Percentiles rank a stretch among this genome's conserved stretches.
Evolutionary conservation across 2,329 filamentous ascomycete species (phyloP).

Genomic region (Sporothrix dimorphospora): DNA sequence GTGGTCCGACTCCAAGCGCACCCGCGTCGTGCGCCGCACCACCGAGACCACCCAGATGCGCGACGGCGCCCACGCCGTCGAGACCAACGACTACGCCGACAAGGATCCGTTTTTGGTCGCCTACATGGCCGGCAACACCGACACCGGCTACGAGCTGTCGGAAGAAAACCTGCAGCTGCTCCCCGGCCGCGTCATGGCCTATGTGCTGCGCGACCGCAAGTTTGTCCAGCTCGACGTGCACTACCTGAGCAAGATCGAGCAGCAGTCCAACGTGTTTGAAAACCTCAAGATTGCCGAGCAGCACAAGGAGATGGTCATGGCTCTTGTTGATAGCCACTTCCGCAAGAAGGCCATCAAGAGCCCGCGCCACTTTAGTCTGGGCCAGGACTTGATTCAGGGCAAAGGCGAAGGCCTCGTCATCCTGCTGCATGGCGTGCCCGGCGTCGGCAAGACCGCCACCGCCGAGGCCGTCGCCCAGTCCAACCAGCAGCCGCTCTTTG

Average conservation of each 20-base stretch:
- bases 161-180: conserved; percentile 32
- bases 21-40: conserved; percentile 19
- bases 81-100: conserved; percentile 25
- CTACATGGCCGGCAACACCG: conserved; percentile 22
- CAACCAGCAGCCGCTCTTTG: conserved; percentile 50
- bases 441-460: conserved; percentile 54
- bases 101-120: conserved; percentile 18
- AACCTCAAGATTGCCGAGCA: conserved; percentile 35
- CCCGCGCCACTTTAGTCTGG: conserved; percentile 19
- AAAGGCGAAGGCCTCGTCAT: conserved; percentile 52
- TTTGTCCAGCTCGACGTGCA: conserved; percentile 34
- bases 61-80: conserved; percentile 26
- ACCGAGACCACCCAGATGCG: conserved; percentile 26
- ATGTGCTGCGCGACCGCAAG: conserved; percentile 37
- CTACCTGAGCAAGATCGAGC: conserved; percentile 25
- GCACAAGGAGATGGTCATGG: conserved; percentile 36
- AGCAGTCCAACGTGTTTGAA: conserved; percentile 30
- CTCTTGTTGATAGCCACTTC: conserved; percentile 34
- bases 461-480: conserved; percentile 45
- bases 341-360: conserved; percentile 28
- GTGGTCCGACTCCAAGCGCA: conserved; percentile 26
- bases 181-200: conserved; percentile 35
- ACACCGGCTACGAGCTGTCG: conserved; percentile 23
- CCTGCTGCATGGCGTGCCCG: conserved; percentile 52
- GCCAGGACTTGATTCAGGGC: conserved; percentile 49